Conservation (phyloP, 495 filamentous ascomycete genomes). For the Neurospora sp. region DNA sequence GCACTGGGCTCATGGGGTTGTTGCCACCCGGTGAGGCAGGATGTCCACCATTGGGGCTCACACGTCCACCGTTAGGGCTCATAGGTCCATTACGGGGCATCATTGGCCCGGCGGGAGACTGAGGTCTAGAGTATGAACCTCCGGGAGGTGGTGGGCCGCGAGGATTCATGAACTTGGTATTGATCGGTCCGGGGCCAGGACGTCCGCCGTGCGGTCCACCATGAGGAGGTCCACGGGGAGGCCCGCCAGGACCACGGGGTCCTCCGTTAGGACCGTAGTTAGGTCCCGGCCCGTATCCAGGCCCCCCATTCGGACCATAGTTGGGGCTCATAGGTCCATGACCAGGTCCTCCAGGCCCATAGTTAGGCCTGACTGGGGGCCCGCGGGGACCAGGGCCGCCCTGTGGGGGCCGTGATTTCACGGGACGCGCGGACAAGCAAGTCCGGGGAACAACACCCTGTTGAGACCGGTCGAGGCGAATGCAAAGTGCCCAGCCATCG, state of each 20-base stretch:
- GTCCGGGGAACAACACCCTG: slow-evolving; percentile 92
- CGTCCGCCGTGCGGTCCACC: slow-evolving; percentile 19
- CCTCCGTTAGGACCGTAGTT: neutral
- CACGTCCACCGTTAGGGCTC: slow-evolving; percentile 17
- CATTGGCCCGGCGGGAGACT: slow-evolving; percentile 13
- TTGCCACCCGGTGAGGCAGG: neutral
- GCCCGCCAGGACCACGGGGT: neutral
- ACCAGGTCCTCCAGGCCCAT: neutral
- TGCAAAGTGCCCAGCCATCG: slow-evolving; percentile 96
- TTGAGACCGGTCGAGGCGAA: slow-evolving; percentile 76
- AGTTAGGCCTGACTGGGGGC: slow-evolving; percentile 14
- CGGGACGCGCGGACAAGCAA: slow-evolving; percentile 82
- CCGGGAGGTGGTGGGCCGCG: slow-evolving; percentile 4
- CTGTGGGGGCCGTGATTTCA: slow-evolving; percentile 70
- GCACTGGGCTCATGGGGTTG: neutral
- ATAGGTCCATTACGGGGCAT: slow-evolving; percentile 36
- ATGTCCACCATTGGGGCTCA: slow-evolving; percentile 6
- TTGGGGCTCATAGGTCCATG: slow-evolving; percentile 10
- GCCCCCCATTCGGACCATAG: slow-evolving; percentile 7
- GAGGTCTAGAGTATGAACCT: slow-evolving; percentile 18
- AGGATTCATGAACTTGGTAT: neutral
- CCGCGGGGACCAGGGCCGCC: slow-evolving; percentile 9
- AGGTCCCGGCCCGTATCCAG: neutral
- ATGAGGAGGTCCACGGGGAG: neutral
- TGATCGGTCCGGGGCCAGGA: neutral